Conservation (phyloP, 768 basidiomycete species). For the Leucocoprinus birnbaumii region DNA sequence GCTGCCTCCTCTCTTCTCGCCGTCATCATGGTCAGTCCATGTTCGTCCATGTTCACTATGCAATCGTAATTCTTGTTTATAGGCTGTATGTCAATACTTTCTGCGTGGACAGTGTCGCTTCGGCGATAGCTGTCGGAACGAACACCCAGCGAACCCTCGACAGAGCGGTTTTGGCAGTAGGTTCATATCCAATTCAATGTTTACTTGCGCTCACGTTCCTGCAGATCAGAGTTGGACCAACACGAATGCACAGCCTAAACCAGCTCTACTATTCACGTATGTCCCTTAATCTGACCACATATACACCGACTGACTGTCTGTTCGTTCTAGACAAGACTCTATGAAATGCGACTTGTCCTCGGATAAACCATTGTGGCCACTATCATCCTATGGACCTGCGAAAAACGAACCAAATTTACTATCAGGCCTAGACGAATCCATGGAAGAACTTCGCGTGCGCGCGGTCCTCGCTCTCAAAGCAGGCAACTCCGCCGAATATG, state of each 20-base stretch:
- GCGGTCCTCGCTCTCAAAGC: constrained; percentile 53
- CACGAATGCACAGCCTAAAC: constrained; percentile 19
- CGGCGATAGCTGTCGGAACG: constrained; percentile 62
- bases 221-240: constrained; percentile 41
- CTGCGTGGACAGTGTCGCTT: constrained; percentile 65
- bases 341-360: constrained; percentile 63
- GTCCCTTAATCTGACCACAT: constrained; percentile 12
- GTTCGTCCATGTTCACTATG: background rate
- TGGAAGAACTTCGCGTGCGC: constrained; percentile 75
- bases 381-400: constrained; percentile 75
- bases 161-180: constrained; percentile 48
- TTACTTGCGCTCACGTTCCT: background rate
- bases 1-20: background rate
- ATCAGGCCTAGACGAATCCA: constrained; percentile 63
- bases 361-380: constrained; percentile 78
- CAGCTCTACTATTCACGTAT: constrained; percentile 36
- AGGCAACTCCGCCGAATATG: constrained; percentile 65
- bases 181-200: constrained; percentile 21
- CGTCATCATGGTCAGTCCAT: constrained; percentile 3
- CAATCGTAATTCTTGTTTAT: background rate
- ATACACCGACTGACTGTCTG: background rate
- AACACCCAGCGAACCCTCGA: constrained; percentile 45
- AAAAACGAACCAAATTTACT: constrained; percentile 73
- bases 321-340: constrained; percentile 47
- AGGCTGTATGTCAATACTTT: constrained; percentile 64